A percentile compares a stretch with the other conserved stretches of the same genome.
These are phyloP conservation scores for Heracleum sosnowskyi DNA, from an alignment of 129 eudicot species.

Conservation along the genomic window DNA sequence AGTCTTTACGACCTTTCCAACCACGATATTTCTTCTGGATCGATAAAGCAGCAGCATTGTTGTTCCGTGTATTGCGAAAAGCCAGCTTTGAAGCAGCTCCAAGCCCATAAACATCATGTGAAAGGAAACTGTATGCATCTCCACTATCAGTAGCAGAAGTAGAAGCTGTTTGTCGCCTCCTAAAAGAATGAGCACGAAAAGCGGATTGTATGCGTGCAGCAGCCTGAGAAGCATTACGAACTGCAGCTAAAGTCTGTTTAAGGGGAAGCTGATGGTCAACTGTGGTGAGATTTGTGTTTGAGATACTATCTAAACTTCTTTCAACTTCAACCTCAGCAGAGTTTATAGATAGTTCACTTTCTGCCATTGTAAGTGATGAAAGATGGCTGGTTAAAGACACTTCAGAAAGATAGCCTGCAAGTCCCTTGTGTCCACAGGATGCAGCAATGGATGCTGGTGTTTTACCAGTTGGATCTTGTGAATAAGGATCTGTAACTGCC, in stretches of 20 bases:
- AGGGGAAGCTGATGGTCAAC: slow-evolving; percentile 58
- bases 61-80: slow-evolving; percentile 50
- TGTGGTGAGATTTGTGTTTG: slow-evolving; percentile 25
- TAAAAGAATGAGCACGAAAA: slow-evolving; percentile 90
- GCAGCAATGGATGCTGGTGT: slow-evolving; percentile 91
- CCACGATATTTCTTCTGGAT: slow-evolving; percentile 90
- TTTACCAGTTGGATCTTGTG: slow-evolving; percentile 73
- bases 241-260: slow-evolving; percentile 69
- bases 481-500: slow-evolving; percentile 86
- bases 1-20: slow-evolving; percentile 88
- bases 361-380: slow-evolving; percentile 57
- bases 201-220: slow-evolving; percentile 98
- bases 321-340: slow-evolving; percentile 63
- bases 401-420: slow-evolving; percentile 96
- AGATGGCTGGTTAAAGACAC: slow-evolving; percentile 78
- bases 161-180: slow-evolving; percentile 48
- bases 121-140: slow-evolving; percentile 45
- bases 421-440: slow-evolving; percentile 71
- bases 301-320: slow-evolving; percentile 41
- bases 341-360: slow-evolving; percentile 52
- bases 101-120: slow-evolving; percentile 54
- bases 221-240: slow-evolving; percentile 82
- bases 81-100: slow-evolving; percentile 69
- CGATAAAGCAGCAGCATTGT: slow-evolving; percentile 74
- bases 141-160: slow-evolving; percentile 17